Conservation (phyloP, 257 asterid species). For the Ilex aquifolium region DNA sequence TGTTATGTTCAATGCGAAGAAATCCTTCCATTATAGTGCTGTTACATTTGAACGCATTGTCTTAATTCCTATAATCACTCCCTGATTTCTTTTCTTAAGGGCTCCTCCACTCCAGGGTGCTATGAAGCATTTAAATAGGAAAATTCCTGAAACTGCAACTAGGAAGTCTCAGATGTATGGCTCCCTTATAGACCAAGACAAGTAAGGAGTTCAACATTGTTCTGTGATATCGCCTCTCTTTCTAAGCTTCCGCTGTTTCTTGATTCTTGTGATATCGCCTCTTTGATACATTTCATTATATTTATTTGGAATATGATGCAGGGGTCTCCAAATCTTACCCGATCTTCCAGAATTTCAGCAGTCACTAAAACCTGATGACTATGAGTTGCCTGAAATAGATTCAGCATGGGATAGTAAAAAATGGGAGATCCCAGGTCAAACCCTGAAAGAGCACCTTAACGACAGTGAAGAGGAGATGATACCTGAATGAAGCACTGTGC, state of each 20-base stretch:
- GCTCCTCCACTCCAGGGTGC: slow-evolving; percentile 76
- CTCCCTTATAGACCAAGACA: slow-evolving; percentile 58
- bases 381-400: slow-evolving; percentile 49
- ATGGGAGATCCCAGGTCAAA: slow-evolving; percentile 42
- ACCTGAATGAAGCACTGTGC: slow-evolving; percentile 6
- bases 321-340: slow-evolving; percentile 43
- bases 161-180: slow-evolving; percentile 75
- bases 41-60: background rate
- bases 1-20: background rate
- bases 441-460: slow-evolving; percentile 43
- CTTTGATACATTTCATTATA: background rate
- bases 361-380: slow-evolving; percentile 76
- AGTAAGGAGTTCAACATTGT: slow-evolving; percentile 27
- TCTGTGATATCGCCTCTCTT: background rate
- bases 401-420: slow-evolving; percentile 50
- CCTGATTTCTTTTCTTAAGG: slow-evolving; percentile 22
- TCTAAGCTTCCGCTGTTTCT: background rate
- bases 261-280: background rate
- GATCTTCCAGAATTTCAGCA: slow-evolving; percentile 80
- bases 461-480: slow-evolving; percentile 24
- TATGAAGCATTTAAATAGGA: slow-evolving; percentile 67
- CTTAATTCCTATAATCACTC: background rate
- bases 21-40: too few species aligned
- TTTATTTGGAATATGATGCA: slow-evolving; percentile 15
- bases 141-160: slow-evolving; percentile 72